Evolutionary conservation across 768 basidiomycete genomes (phyloP).

Genomic region (Rhodotorula toruloides): DNA sequence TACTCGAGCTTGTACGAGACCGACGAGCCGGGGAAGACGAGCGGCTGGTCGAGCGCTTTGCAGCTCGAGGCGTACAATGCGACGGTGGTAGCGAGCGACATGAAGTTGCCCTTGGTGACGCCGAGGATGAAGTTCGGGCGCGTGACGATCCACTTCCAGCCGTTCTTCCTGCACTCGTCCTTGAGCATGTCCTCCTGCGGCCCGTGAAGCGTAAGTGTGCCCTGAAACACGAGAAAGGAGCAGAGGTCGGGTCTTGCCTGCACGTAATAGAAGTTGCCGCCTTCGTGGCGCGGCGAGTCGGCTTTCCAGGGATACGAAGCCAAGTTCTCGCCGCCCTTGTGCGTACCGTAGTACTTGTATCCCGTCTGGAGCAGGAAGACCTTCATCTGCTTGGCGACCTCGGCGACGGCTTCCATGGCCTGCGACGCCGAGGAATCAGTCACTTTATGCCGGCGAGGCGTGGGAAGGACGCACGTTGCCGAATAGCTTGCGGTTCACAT

Average conservation of each 20-base stretch:
- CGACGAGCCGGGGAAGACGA: conserved; percentile 7
- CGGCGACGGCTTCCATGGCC: background rate
- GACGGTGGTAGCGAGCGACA: conserved; percentile 1
- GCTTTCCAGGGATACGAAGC: background rate
- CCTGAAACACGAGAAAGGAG: background rate
- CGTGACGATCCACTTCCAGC: background rate
- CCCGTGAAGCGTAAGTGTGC: background rate
- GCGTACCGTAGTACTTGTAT: conserved; percentile 2
- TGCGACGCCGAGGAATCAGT: background rate
- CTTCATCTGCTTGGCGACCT: too few species aligned
- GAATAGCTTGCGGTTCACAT: conserved; percentile 3
- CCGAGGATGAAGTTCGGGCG: conserved; percentile 3
- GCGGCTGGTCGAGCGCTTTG: conserved; percentile 3
- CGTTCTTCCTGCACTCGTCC: background rate
- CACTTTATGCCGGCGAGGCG: background rate
- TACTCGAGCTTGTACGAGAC: background rate
- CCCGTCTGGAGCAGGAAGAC: background rate
- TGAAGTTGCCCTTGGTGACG: background rate
- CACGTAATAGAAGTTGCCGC: conserved; percentile 10
- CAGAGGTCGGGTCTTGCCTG: background rate
- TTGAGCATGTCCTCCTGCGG: conserved; percentile 14
- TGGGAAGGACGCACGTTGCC: background rate
- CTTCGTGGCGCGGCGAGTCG: conserved; percentile 4
- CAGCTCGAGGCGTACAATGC: background rate
- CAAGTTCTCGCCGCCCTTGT: conserved; percentile 3